phyloP scores from a whole-genome alignment of 2,329 filamentous ascomycete genomes.

The Sporothrix brunneoviolacea region DNA sequence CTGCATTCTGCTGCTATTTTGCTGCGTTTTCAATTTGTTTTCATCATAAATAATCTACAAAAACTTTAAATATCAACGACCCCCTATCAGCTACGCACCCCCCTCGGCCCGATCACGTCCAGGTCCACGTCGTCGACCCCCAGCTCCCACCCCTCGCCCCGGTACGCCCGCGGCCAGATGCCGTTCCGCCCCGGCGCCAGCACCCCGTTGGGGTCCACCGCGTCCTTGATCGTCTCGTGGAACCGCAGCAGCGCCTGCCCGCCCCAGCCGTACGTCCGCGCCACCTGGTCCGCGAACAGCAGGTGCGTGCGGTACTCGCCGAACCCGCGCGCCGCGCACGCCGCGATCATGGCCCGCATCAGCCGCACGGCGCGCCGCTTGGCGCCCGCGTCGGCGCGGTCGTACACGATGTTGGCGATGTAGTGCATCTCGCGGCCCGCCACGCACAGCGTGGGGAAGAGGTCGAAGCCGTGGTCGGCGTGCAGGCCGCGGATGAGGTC shows the following conservation, averaged over 20 bases:
- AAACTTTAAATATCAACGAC: no score
- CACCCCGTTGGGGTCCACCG: conserved; percentile 37
- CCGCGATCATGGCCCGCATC: conserved; percentile 29
- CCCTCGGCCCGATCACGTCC: conserved; percentile 11
- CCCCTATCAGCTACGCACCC: no score
- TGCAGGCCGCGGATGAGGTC: conserved; percentile 30
- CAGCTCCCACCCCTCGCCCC: conserved; percentile 16
- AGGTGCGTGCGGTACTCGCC: conserved; percentile 37
- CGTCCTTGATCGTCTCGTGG: conserved; percentile 33
- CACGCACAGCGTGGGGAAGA: conserved; percentile 44
- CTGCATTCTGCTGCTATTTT: no score
- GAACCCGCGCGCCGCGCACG: conserved; percentile 30
- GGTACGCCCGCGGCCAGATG: conserved; percentile 32
- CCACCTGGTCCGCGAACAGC: conserved; percentile 33
- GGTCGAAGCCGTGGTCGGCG: conserved; percentile 41
- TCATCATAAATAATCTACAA: no score
- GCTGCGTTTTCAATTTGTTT: no score
- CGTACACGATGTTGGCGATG: conserved; percentile 42
- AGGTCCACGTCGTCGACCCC: conserved; percentile 14
- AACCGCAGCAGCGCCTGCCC: conserved; percentile 30
- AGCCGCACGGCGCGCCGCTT: conserved; percentile 24
- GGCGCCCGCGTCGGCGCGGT: conserved; percentile 29
- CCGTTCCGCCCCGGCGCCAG: conserved; percentile 40
- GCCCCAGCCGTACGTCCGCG: conserved; percentile 33
- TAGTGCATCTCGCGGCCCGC: conserved; percentile 50